Base-by-base conservation (phyloP, 345 rosid species). In the Eucalyptus lansdowneana region DNA sequence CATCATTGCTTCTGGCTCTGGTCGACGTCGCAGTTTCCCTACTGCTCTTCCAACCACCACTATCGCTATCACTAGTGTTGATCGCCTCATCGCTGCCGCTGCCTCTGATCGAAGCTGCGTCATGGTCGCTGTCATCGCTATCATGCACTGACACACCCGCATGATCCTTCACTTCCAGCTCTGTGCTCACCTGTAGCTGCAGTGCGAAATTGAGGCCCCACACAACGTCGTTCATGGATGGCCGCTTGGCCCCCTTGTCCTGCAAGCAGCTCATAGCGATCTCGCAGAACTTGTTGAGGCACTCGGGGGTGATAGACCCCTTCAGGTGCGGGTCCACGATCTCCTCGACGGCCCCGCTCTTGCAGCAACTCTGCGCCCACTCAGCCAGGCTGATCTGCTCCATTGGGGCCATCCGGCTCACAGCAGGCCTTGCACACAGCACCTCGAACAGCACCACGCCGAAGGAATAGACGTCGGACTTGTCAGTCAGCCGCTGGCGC, bases 181-280 rank as follows among this genome's bases (percentile, higher is more conserved):
- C 29, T 24, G 62, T 25, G 29, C 85, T 87, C 42, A 87, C 86
- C 49, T 89, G 91, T 40, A 91, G 87, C 88, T 93, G 93, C 24
- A 91, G 90, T 3, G 91, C 93, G 40, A 92, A 92, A 87, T 90
- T 89, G 34, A 92, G 92, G 8, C 86, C 89, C 89, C 93, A 80
- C 83, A 92, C 93, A 56, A 92, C 92, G 24, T 92, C 95, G 88
- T 89, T 92, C 95, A 93, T 92, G 1, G 92, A 89, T 24, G 95
- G 94, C 37, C 94, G 87, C n/a, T 87, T 54, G 7, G 37, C 87
- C 24, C 95, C 94, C 7, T 91, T 31, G 3, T 89, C 93, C 31
- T 67, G 76, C 89, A 93, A 62, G 89, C 96, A 93, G 56, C 56
- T 53, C 56, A 53, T 8, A 0, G 56, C 24, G 22, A 53, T 16